Evolutionary conservation across 139 green algal genomes (phyloP).

Genomic region (Chlamydomonas urium): DNA sequence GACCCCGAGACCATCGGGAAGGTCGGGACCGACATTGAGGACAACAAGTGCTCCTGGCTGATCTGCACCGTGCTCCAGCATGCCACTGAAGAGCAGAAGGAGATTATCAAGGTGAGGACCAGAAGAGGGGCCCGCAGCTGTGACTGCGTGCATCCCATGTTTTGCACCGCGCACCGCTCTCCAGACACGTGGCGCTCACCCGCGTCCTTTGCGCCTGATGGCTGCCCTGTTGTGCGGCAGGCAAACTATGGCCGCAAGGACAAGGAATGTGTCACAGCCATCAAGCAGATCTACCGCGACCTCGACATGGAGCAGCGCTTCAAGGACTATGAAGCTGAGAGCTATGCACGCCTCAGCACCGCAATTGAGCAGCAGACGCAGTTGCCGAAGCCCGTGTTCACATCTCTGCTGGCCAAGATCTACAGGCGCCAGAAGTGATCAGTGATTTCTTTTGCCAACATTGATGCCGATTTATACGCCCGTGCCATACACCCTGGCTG

Average conservation of each 20-base stretch:
- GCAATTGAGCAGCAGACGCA: slow-evolving; percentile 75
- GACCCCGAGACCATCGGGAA: slow-evolving; percentile 94
- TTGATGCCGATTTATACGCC: no score
- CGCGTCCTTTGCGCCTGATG: no score
- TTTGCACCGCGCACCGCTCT: no score
- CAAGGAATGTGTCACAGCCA: slow-evolving; percentile 50
- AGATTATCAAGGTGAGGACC: slow-evolving; percentile 66
- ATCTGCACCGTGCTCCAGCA: slow-evolving; percentile 86
- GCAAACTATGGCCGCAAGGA: slow-evolving; percentile 88
- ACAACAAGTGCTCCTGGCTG: slow-evolving; percentile 99
- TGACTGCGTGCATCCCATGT: no score
- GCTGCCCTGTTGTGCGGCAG: slow-evolving; percentile 38
- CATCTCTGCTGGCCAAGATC: slow-evolving; percentile 86
- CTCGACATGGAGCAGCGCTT: slow-evolving; percentile 81
- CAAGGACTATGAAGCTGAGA: slow-evolving; percentile 79
- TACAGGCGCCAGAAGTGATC: slow-evolving; percentile 93
- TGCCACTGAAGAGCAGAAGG: slow-evolving; percentile 71
- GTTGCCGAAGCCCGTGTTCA: slow-evolving; percentile 83
- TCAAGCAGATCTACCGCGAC: slow-evolving; percentile 90
- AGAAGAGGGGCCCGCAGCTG: background rate
- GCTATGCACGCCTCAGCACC: slow-evolving; percentile 46
- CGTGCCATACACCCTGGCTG: no score
- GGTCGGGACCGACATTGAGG: slow-evolving; percentile 95
- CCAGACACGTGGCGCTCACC: no score
- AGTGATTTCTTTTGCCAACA: no score